Evolutionary conservation across 2,329 filamentous ascomycete genomes (phyloP).

Genomic region (Aspergillus candidus): DNA sequence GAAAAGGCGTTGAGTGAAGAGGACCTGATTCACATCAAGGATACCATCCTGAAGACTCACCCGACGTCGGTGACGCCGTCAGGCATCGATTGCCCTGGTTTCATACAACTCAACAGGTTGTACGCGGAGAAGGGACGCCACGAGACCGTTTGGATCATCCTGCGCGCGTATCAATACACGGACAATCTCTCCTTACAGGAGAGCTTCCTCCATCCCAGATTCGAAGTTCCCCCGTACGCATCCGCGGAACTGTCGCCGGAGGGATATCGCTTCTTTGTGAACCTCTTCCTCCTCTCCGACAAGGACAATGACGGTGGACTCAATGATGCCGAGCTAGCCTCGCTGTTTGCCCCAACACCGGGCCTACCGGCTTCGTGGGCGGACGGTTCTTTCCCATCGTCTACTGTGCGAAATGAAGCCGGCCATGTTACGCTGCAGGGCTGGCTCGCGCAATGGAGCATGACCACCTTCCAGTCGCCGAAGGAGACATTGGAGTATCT

Average conservation of each 20-base stretch:
- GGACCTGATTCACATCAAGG: conserved; percentile 86
- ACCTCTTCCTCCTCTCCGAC: conserved; percentile 89
- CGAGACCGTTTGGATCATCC: conserved; percentile 96
- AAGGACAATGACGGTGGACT: conserved; percentile 96
- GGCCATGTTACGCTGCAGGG: conserved; percentile 94
- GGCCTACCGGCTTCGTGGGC: conserved; percentile 81
- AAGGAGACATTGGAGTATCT: conserved; percentile 94
- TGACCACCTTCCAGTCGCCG: conserved; percentile 96
- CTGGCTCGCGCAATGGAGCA: conserved; percentile 98
- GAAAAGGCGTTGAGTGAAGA: conserved; percentile 75
- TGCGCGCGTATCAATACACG: conserved; percentile 92
- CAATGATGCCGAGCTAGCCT: conserved; percentile 75
- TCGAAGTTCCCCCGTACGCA: conserved; percentile 86
- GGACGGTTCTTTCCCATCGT: conserved; percentile 83
- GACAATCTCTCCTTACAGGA: conserved; percentile 91
- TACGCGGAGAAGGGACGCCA: conserved; percentile 97
- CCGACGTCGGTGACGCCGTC: conserved; percentile 57
- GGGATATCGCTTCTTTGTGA: conserved; percentile 95
- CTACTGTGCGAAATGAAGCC: conserved; percentile 89
- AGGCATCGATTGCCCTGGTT: conserved; percentile 77
- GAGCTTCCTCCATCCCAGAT: conserved; percentile 83
- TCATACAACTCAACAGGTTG: conserved; percentile 86
- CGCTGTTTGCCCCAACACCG: conserved; percentile 87
- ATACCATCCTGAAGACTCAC: conserved; percentile 66
- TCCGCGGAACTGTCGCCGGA: conserved; percentile 91